Base-by-base conservation (phyloP, 2,329 filamentous ascomycete genomes). In the Alternaria angustiovoidea region DNA sequence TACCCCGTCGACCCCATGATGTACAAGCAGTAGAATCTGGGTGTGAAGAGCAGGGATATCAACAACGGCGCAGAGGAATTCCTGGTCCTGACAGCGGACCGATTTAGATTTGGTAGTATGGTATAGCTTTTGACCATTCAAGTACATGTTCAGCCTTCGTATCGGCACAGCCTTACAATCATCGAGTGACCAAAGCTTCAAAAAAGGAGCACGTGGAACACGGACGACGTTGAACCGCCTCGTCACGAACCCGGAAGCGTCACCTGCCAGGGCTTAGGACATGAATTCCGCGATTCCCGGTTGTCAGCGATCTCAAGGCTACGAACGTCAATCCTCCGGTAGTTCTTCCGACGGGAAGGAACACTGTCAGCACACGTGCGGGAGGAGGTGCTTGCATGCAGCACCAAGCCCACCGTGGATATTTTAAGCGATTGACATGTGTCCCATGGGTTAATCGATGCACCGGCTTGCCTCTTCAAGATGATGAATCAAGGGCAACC, bases 1-100 rank as follows among this genome's bases (percentile, higher is more conserved):
- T 77, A 72, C 57, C 73, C 72, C 18, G 72, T 77, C 39, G 74
- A 77, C 61, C 74, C 75, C 14, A 76, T 77, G 73, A 71, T 74
- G 61, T 77, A 69, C 57, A 76, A 77, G 61, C 69, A 72, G 53
- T 64, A 61, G 54, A 48, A 44, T 63, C 41, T 51, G 38, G 20
- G 30, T 38, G 24, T 34, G 41, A 51, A 41, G 47, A 57, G 34
- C 47, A 51, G 47, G 41, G 47, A 36, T 42, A 52, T 57, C 38
- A 51, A 51, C 38, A 54, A 36, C 30, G 32, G 38, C 42, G 54
- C 26, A 32, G 39, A 51, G 32, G 43, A 43, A 34, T 55, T 51
- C 46, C 41, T 16, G 38, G 48, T 44, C 28, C 34, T 24, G 58
- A 34, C 24, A 47, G 22, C 24, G 49, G 54, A 41, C 58, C 36